phyloP scores from a whole-genome alignment of 768 basidiomycete species.

The Mycena rosella region DNA sequence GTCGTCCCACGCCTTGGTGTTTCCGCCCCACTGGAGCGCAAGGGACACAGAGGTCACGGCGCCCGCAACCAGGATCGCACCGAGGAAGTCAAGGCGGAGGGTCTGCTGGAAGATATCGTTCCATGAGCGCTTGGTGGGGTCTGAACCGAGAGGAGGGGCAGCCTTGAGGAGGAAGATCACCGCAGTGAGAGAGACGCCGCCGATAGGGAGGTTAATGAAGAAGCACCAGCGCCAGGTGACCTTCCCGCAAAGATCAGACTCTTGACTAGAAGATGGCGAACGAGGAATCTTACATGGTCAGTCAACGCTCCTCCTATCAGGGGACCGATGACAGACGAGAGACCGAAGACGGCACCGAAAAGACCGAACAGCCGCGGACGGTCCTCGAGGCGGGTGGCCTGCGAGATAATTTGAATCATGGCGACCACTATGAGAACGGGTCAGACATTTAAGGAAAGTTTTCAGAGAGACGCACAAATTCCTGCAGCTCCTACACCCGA shows the following conservation, averaged over 20 bases:
- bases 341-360: conserved; percentile 38
- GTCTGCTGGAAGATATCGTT: conserved; percentile 31
- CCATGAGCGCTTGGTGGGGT: conserved; percentile 19
- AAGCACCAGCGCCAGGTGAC: conserved; percentile 21
- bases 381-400: conserved; percentile 55
- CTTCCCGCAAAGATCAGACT: neutral
- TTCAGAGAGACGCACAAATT: conserved; percentile 18
- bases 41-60: conserved; percentile 53
- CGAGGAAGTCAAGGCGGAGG: conserved; percentile 52
- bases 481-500: conserved; percentile 23
- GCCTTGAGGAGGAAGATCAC: conserved; percentile 32
- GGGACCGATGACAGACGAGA: conserved; percentile 38
- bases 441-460: neutral
- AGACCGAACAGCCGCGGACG: conserved; percentile 43
- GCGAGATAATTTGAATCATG: conserved; percentile 43
- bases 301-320: conserved; percentile 47
- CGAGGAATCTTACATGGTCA: conserved; percentile 31
- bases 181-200: conserved; percentile 33
- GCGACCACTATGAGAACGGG: conserved; percentile 22
- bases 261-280: neutral
- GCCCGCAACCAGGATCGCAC: conserved; percentile 50
- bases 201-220: conserved; percentile 39
- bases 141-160: conserved; percentile 32
- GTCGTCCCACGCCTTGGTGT: conserved; percentile 54
- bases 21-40: conserved; percentile 60